Evolutionary conservation across 2,329 filamentous ascomycete genomes (phyloP), one percentile per base, ranked within the genome.

Genomic region (Fusarium ramigenum): DNA sequence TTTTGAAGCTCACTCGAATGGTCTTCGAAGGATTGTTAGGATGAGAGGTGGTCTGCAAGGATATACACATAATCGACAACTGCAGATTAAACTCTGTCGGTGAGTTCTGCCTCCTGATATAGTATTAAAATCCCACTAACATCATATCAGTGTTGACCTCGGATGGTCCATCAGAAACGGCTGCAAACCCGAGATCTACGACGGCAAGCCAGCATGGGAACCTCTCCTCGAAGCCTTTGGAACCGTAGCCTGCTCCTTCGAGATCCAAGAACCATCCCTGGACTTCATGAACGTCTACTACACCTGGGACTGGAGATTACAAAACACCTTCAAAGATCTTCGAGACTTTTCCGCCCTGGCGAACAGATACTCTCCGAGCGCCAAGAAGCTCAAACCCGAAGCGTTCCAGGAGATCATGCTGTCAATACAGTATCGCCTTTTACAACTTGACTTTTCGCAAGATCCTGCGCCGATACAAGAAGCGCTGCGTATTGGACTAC

Each of bases 31-130:
- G 15, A 79, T 81, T 8, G 75, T 81, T 1, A 53, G 66, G 12
- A 58, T 80, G 52, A 72, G 77, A 9, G 79, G 79, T 23, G 79
- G 78, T 2, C 15, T 81, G 0, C 59, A 70, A 9, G 72, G 32
- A 1, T 78, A 80, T 12, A 54, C 49, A 3, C 53, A 75, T 15
- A 80, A 80, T 7, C 57, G 69, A 0, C 75, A 80, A 34, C 34
- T 80, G 5, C 72, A 79, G 32, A 69, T 78, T 32, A 80, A 80
- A 25, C 69, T 80, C 7, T 78, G 76, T 5, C 78, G 78, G 79
- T 80, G 44, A 59, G 79, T 68, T 4, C 8, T 21, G 0, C 5
- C 15, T 6, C 15, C 2, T 0, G 4, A 4, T 5, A 10, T 4
- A 37, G 9, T 9, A 7, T n/a, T 14, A 0, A 0, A 5, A 8